phyloP scores from a whole-genome alignment of 139 green algal genomes.

The Coccomyxa sp. region DNA sequence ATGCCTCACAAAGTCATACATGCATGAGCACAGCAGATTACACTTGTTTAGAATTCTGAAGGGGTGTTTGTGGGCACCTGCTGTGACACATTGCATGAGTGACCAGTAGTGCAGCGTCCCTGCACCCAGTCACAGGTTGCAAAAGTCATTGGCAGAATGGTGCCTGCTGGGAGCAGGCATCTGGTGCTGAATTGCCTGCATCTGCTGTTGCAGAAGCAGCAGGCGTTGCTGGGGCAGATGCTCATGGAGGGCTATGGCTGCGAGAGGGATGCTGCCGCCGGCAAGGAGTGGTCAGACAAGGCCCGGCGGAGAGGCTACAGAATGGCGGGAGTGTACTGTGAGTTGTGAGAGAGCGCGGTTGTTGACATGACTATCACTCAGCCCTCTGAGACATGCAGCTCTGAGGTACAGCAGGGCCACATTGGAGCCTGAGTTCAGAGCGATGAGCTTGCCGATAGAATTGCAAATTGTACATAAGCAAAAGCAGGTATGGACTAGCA shows the following conservation, averaged over 20 bases:
- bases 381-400: no score
- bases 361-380: no score
- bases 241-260: slow-evolving; percentile 75
- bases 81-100: background rate
- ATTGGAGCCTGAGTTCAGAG: no score
- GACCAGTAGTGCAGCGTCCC: background rate
- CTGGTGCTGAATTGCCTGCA: slow-evolving; percentile 8
- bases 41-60: background rate
- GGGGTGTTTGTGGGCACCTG: background rate
- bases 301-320: slow-evolving; percentile 58
- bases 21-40: no score
- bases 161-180: no score
- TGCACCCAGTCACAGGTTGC: background rate
- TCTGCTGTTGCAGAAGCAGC: slow-evolving; percentile 58
- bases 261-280: slow-evolving; percentile 37
- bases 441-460: background rate
- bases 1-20: no score
- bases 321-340: slow-evolving; percentile 66
- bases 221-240: slow-evolving; percentile 75
- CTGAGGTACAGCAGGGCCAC: no score
- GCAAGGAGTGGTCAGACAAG: slow-evolving; percentile 59
- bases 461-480: background rate
- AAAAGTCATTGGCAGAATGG: no score
- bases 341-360: no score
- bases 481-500: no score